Evolutionary conservation across 1,284 basidiomycete species (phyloP).

Genomic region (Ustilago bromivora): DNA sequence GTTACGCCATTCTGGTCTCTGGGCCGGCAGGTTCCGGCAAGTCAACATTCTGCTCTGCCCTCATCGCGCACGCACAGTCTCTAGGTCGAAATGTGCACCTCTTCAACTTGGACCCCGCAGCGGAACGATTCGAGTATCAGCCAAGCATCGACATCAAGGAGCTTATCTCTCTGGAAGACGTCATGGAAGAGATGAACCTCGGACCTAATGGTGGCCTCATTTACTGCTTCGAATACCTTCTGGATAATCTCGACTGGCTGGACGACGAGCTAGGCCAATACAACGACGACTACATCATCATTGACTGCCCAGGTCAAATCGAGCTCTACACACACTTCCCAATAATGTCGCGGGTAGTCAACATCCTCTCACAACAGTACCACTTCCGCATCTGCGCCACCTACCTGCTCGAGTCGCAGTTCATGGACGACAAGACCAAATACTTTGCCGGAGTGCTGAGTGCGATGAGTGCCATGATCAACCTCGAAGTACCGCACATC

Average conservation of each 20-base stretch:
- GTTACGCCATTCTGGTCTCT: conserved; percentile 69
- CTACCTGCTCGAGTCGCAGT: conserved; percentile 94
- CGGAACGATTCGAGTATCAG: conserved; percentile 91
- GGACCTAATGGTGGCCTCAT: conserved; percentile 97
- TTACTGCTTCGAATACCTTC: conserved; percentile 98
- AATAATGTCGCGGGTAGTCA: conserved; percentile 88
- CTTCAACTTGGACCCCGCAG: conserved; percentile 97
- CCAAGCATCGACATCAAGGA: conserved; percentile 95
- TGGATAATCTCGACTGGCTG: conserved; percentile 99
- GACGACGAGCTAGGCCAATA: conserved; percentile 91
- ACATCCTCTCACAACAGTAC: conserved; percentile 71
- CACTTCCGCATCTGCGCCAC: conserved; percentile 67
- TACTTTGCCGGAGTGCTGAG: conserved; percentile 98
- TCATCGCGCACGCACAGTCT: conserved; percentile 89
- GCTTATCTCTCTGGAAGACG: conserved; percentile 91
- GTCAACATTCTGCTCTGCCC: conserved; percentile 89
- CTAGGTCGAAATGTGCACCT: conserved; percentile 88
- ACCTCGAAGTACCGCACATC: conserved; percentile 94
- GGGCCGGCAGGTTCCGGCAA: conserved; percentile 98
- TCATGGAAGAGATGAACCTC: conserved; percentile 94
- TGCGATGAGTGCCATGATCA: conserved; percentile 99
- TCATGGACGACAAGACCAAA: conserved; percentile 84
- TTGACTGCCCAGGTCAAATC: conserved; percentile 99
- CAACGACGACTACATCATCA: conserved; percentile 96
- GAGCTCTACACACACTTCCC: conserved; percentile 99